Evolutionary conservation across 176 grass and related monocot species (phyloP), one percentile per base, ranked within the genome.

Genomic region (Juncus effusus): DNA sequence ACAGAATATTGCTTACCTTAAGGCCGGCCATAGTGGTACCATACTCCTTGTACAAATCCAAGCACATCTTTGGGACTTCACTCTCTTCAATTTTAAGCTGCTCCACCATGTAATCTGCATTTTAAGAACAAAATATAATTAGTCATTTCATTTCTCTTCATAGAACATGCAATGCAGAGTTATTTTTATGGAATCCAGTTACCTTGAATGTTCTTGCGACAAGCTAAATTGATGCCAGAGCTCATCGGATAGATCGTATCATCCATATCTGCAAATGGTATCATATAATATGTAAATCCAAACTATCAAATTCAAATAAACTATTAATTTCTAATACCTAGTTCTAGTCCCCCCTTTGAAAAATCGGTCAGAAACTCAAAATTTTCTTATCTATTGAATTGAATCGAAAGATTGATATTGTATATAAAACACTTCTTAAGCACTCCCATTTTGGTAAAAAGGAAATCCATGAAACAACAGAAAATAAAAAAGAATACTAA

Each of bases 11-110:
- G 16, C 10, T 54, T 67, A 82, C 93, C 83, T 93, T 99, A 4
- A 99, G 85, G n/a, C 88, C 88, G 41, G 85, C 94, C 85, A 99
- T 93, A 35, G 88, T 99, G 44, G 88, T 99, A 56, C 85, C 94
- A 57, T 93, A 78, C 64, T 99, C 88, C 65, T 8, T 99, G 88
- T 99, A 93, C 72, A 99, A 57, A 64, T 93, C 88, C 2, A 99
- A 41, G 78, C 88, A 99, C 94, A 87, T 89, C 64, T 82, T 82
- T 2, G 88, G 85, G 5, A 93, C 88, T 37, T 67, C 64, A 45
- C 65, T 83, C 74, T 90, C 80, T 36, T 92, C 83, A 2, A 99
- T 93, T 9, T 76, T 65, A 60, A 97, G 80, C 70, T 89, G 69
- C 72, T 84, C 49, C 45, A 81, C 38, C 94, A 97, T 97, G 13